Base-by-base conservation (phyloP, 805 yeast species). In the Starmerella tilneyi region DNA sequence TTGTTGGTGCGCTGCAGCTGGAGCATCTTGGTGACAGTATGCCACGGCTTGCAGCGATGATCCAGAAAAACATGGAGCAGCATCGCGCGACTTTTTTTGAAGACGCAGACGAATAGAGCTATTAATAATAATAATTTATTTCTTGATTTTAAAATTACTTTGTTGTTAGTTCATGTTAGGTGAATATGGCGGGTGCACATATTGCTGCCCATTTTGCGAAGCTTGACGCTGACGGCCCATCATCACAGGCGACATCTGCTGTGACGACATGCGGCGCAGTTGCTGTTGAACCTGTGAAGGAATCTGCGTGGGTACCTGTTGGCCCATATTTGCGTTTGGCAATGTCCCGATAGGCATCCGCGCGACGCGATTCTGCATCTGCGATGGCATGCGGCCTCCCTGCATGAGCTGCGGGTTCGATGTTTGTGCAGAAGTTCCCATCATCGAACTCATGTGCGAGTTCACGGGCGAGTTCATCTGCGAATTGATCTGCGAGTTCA, bases 221-320 rank as follows among this genome's bases (percentile, higher is more conserved):
- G 23, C 34, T 20, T 44, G 34, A 7, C 47, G 44, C 9, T 41
- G 43, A 1, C 52, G 35, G 24, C 39, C 41, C 34, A 48, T 22
- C 52, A 48, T 50, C 12, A 37, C 26, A 19, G 48, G 52, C 7
- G 45, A 45, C 37, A 48, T 44, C 26, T 50, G 53, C 22, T 24
- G 29, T 7, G 28, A 22, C 5, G 40, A 36, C 40, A 36, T 23
- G 40, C 40, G 40, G 15, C 40, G 40, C 30, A 36, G 16, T 22
- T 36, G 40, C 21, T 47, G 47, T 29, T 46, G 49, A n/a, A 43
- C 27, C 34, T 47, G 50, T 3, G 50, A 47, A 2, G 50, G 50
- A 13, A 36, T 28, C 30, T 44, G 49, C n/a, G 46, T 48, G 8
- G 47, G 45, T 2, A 45, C 43, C 37, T 48, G 51, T 38, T 49